Evolutionary conservation across 1,139 yeast genomes (phyloP), one percentile per base, ranked within the genome.

Genomic region (Debaryomyces robertsiae): DNA sequence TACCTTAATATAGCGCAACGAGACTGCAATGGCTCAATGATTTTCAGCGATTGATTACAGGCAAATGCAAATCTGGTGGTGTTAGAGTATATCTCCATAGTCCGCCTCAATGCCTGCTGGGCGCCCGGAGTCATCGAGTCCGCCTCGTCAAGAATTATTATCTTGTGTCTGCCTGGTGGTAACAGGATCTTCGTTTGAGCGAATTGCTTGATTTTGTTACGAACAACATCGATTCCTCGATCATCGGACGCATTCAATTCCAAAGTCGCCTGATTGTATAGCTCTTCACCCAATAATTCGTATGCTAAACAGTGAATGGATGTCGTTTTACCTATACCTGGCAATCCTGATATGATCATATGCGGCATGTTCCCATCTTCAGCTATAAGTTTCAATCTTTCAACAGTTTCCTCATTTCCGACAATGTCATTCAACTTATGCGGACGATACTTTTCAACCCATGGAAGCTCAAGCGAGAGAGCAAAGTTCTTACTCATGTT

Each of bases 121-220:
- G 98, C 98, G 36, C 96, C 97, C 0, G 97, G 91, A 0, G 98
- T 93, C 91, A 93, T 88, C n/a, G 95, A 86, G 60, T 93, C 98
- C 0, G 97, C 98, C 63, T 91, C 98, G 63, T 91, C 98, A 47
- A 91, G 67, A 41, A 91, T 90, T 48, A 93, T 78, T 45, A 93
- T 87, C 72, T 93, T 93, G 57, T 93, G 97, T 53, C 75, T 60
- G 9, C 77, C 77, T 9, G 73, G 72, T 3, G 78, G 78, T 46
- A 73, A 61, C 61, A 57, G 67, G 43, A 73, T 93, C 59, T 88
- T 91, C 53, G 93, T 91, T 58, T 91, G 98, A 3, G 78, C 78
- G 65, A 73, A 73, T 47, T 69, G 75, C 49, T 73, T 73, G 56
- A 73, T 73, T 45, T 72, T 69, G 46, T 69, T 71, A 38, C 78